Evolutionary conservation across 2,329 filamentous ascomycete species (phyloP).

Genomic region (Xenoacremonium recifei): DNA sequence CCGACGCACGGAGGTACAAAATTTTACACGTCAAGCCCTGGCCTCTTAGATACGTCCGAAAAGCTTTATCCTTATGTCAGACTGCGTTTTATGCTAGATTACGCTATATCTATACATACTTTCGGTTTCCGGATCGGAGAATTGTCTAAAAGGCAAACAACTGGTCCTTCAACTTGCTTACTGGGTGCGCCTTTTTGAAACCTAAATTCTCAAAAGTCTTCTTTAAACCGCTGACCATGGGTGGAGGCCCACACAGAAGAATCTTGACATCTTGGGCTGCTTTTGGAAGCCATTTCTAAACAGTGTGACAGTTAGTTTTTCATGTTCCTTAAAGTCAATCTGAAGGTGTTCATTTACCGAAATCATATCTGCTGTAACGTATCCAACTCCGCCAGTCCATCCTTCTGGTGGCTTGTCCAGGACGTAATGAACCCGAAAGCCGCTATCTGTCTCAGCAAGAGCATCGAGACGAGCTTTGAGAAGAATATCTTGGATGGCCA

Average conservation of each 20-base stretch:
- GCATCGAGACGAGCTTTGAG: slow-evolving; percentile 84
- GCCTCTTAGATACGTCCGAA: too few species aligned
- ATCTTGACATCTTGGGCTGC: slow-evolving; percentile 85
- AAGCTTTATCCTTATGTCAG: too few species aligned
- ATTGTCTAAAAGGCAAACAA: slow-evolving; percentile 76
- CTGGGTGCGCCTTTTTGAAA: slow-evolving; percentile 83
- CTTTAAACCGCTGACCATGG: slow-evolving; percentile 95
- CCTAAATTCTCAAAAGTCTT: slow-evolving; percentile 85
- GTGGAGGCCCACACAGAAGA: slow-evolving; percentile 87
- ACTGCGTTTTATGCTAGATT: too few species aligned
- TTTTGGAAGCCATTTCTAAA: slow-evolving; percentile 72
- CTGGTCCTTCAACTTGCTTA: slow-evolving; percentile 96
- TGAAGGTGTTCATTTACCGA: slow-evolving; percentile 52
- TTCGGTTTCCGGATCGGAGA: neutral
- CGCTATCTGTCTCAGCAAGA: slow-evolving; percentile 70
- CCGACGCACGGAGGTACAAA: too few species aligned
- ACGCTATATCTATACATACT: too few species aligned
- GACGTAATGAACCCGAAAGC: slow-evolving; percentile 88
- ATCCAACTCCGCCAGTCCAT: slow-evolving; percentile 89
- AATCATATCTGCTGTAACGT: slow-evolving; percentile 92
- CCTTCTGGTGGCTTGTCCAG: slow-evolving; percentile 88
- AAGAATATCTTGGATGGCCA: slow-evolving; percentile 85
- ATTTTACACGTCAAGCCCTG: too few species aligned
- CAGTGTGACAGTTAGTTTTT: neutral
- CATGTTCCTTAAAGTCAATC: neutral